Evolutionary conservation across 2,329 filamentous ascomycete species (phyloP).

Genomic region (Fusarium falciforme): DNA sequence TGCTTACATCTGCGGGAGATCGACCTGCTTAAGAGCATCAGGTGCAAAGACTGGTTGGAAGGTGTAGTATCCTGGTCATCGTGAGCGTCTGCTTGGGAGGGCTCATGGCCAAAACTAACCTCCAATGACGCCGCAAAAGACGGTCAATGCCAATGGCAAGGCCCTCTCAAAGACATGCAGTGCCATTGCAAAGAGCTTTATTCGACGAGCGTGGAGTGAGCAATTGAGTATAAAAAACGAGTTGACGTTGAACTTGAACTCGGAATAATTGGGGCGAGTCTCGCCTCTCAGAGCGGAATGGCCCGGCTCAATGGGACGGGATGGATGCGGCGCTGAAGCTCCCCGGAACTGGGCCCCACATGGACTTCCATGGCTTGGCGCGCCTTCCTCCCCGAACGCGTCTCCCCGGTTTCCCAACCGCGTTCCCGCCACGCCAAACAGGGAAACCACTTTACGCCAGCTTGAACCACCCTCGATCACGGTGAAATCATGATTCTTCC

Average conservation of each 20-base stretch:
- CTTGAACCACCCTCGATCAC: constrained; percentile 12
- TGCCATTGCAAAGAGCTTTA: not conserved
- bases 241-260: not conserved
- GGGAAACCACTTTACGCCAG: constrained; percentile 35
- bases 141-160: constrained; percentile 50
- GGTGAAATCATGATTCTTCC: constrained; percentile 15
- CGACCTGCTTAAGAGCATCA: constrained; percentile 23
- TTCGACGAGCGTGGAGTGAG: not conserved
- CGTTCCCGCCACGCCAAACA: constrained; percentile 38
- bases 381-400: constrained; percentile 40
- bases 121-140: constrained; percentile 52
- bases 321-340: constrained; percentile 3
- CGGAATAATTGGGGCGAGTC: constrained; percentile 10
- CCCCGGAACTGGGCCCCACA: constrained; percentile 19
- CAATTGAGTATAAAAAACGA: not conserved
- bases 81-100: constrained; percentile 15
- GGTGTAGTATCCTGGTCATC: constrained; percentile 49
- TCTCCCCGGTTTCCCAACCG: constrained; percentile 40
- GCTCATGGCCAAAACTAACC: constrained; percentile 41
- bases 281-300: constrained; percentile 9
- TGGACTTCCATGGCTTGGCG: constrained; percentile 8
- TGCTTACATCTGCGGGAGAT: constrained; percentile 24
- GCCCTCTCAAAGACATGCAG: constrained; percentile 52
- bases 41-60: constrained; percentile 51
- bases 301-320: not conserved